phyloP scores from a whole-genome alignment of 495 filamentous ascomycete species.

The Penicillium cosmopolitanum region DNA sequence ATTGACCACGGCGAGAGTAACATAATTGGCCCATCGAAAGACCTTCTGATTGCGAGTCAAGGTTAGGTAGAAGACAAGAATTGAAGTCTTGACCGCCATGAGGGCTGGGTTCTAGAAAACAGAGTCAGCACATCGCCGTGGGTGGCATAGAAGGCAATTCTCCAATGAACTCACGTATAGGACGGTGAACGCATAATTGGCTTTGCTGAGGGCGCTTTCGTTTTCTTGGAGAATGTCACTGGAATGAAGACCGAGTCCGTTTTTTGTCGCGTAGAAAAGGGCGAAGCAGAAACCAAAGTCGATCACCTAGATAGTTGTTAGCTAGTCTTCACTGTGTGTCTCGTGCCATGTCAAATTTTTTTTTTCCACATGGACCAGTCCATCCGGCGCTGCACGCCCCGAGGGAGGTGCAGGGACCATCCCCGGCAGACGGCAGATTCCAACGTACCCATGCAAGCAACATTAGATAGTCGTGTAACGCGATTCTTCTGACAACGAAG shows the following conservation, averaged over 20 bases:
- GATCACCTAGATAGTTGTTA: conserved; percentile 51
- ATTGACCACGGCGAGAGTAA: conserved; percentile 74
- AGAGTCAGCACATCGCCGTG: not conserved
- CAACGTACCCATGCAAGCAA: conserved; percentile 74
- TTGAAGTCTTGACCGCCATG: conserved; percentile 78
- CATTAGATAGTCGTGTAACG: conserved; percentile 83
- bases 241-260: conserved; percentile 80
- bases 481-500: conserved; percentile 69
- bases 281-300: conserved; percentile 77
- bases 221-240: conserved; percentile 55
- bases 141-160: not conserved
- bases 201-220: conserved; percentile 57
- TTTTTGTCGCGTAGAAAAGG: conserved; percentile 70
- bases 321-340: not conserved
- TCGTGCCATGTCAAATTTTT: not conserved
- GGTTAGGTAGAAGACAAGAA: conserved; percentile 84
- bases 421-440: conserved; percentile 8
- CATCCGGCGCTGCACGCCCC: not conserved
- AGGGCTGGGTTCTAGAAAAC: conserved; percentile 76
- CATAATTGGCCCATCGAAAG: conserved; percentile 71
- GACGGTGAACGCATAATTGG: conserved; percentile 81
- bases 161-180: conserved; percentile 67
- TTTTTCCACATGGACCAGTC: not conserved
- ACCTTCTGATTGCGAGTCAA: conserved; percentile 74
- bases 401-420: conserved; percentile 23